Evolutionary conservation across 495 filamentous ascomycete species (phyloP), one percentile per base, ranked within the genome.

Genomic region (Eremomyces bilateralis): DNA sequence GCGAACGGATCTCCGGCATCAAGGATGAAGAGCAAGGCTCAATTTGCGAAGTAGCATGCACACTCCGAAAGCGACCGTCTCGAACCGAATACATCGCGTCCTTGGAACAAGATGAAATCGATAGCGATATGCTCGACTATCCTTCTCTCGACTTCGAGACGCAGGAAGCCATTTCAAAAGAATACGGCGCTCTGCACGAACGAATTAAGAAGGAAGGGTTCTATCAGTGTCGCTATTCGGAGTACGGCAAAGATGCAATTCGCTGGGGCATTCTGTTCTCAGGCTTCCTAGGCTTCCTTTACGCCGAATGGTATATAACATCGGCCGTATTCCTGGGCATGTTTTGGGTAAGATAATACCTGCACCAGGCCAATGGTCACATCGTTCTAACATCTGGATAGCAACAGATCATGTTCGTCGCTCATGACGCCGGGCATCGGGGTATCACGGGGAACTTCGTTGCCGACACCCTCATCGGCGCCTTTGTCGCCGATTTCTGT

Each of bases 381-480:
- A 2, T 3, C 15, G 13, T 6, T 4, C 31, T 43, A 38, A 43
- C 36, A 11, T 15, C 11, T 8, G 1, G 29, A 8, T 31, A 44
- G 88, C 88, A 97, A 47, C 88, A 97, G 49, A 67, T 94, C 20
- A 77, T 88, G 28, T 97, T 97, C 56, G 73, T 76, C 3, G 88
- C 81, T 42, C 88, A 97, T 60, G 88, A 97, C 64, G 81, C 88
- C 24, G 83, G 84, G 4, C 88, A 97, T 53, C 90, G 93, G 78
- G 88, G 79, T 38, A 94, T 97, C 42, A 97, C 88, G 20, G 85
- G 94, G 49, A 56, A 71, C 47, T 94, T 81, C 53, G 69, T 73
- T 16, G 55, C 65, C 13, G 88, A 97, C 56, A 76, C 76, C 4
- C 57, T 74, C 24, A 80, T 95, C 43, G 84, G 81, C 21, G 91